phyloP scores from a whole-genome alignment of 2,329 filamentous ascomycete genomes.

The Aspergillus sp. region DNA sequence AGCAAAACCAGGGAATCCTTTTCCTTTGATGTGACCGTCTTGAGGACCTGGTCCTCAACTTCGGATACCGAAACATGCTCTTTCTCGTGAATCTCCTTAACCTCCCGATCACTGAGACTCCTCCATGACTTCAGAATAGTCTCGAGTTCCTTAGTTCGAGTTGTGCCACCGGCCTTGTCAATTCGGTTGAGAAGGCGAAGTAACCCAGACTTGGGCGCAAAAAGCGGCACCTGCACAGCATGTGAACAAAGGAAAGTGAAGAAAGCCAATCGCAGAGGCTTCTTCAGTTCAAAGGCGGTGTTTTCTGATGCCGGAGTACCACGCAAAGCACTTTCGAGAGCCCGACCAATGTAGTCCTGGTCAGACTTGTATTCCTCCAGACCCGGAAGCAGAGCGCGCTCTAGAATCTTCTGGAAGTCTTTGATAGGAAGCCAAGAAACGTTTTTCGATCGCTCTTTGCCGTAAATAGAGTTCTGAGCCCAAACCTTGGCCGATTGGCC shows the following conservation, averaged over 20 bases:
- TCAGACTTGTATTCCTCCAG: conserved; percentile 89
- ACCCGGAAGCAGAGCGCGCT: conserved; percentile 70
- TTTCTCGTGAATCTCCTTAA: conserved; percentile 53
- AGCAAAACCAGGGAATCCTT: conserved; percentile 62
- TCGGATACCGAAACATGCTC: conserved; percentile 55
- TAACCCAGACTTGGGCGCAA: conserved; percentile 71
- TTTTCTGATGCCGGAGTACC: conserved; percentile 44
- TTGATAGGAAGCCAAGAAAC: conserved; percentile 64
- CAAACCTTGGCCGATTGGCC: conserved; percentile 50
- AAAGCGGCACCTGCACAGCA: conserved; percentile 68
- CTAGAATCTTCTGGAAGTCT: conserved; percentile 65
- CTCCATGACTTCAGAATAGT: conserved; percentile 75
- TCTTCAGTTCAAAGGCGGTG: conserved; percentile 61
- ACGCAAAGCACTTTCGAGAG: conserved; percentile 66
- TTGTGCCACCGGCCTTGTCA: conserved; percentile 71
- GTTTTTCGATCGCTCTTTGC: conserved; percentile 51
- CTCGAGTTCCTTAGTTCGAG: conserved; percentile 76
- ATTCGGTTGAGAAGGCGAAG: conserved; percentile 74
- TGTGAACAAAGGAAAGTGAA: conserved; percentile 77
- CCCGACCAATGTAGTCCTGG: conserved; percentile 67
- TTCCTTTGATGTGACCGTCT: conserved; percentile 60
- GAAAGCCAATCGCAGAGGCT: conserved; percentile 67
- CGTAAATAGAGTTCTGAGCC: conserved; percentile 70
- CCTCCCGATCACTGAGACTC: conserved; percentile 56
- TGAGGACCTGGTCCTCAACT: conserved; percentile 58